Conservation (phyloP, 129 eudicot genomes). For the Flaveria linearis region DNA sequence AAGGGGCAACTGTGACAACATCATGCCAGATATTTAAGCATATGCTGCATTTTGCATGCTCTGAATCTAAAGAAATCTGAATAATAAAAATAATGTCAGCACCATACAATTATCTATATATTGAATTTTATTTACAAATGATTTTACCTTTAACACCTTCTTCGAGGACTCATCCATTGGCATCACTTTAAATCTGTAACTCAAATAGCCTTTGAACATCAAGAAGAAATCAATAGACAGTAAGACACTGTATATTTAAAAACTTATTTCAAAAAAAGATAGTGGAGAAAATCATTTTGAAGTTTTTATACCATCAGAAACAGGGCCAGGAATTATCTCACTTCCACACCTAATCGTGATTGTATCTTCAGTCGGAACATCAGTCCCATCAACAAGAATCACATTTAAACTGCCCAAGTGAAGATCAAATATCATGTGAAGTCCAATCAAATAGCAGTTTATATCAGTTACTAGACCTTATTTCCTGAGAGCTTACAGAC, state of each 20-base stretch:
- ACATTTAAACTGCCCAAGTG: conserved; percentile 46
- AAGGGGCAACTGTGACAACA: conserved; percentile 95
- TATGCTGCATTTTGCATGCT: conserved; percentile 83
- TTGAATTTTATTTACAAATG: conserved; percentile 15
- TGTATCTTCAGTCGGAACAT: conserved; percentile 54
- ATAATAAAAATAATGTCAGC: conserved; percentile 23
- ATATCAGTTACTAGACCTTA: not conserved
- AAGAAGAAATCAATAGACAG: conserved; percentile 21
- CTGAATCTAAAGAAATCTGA: conserved; percentile 70
- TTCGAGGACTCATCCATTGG: conserved; percentile 46
- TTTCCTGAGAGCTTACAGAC: not conserved
- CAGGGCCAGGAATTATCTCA: conserved; percentile 69
- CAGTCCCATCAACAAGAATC: conserved; percentile 65
- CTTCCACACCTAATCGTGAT: conserved; percentile 69
- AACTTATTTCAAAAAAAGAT: not conserved
- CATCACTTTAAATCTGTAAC: conserved; percentile 72
- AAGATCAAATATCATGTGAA: conserved; percentile 1
- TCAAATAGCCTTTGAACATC: conserved; percentile 56
- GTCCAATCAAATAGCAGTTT: not conserved
- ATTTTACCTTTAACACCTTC: conserved; percentile 55
- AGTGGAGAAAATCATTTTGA: not conserved
- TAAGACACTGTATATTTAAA: not conserved
- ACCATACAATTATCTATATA: not conserved
- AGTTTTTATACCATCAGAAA: conserved; percentile 46
- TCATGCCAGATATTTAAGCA: conserved; percentile 96